These are phyloP conservation scores for Raffaelea arxii DNA, from an alignment of 2,329 filamentous ascomycete genomes.

Conservation along the genomic window DNA sequence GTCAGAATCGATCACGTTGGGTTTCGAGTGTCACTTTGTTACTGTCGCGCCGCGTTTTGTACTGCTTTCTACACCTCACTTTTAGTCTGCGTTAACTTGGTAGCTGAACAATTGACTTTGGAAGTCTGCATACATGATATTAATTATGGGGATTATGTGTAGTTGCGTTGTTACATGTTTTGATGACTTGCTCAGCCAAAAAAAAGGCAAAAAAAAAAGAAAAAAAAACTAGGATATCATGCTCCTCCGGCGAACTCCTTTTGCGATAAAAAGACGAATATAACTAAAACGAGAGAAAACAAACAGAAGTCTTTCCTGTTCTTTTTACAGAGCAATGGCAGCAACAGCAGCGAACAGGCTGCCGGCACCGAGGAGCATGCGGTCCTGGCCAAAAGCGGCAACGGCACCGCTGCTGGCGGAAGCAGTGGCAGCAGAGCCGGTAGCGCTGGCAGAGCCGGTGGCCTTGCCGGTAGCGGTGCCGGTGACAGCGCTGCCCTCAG, in stretches of 20 bases:
- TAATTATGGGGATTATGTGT: too few relatives aligned
- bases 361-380: slow-evolving; percentile 19
- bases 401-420: slow-evolving; percentile 13
- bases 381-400: slow-evolving; percentile 11
- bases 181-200: neutral
- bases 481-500: slow-evolving; percentile 10
- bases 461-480: too few relatives aligned
- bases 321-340: slow-evolving; percentile 20
- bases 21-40: too few relatives aligned
- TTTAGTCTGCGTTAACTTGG: too few relatives aligned
- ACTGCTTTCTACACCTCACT: too few relatives aligned
- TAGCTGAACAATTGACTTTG: too few relatives aligned
- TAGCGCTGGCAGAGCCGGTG: too few relatives aligned
- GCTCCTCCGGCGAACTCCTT: too few relatives aligned
- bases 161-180: too few relatives aligned
- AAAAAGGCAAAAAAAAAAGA: neutral
- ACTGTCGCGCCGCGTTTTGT: neutral
- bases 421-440: slow-evolving; percentile 14
- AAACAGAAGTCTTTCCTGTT: neutral
- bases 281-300: neutral
- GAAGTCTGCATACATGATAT: too few relatives aligned
- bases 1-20: too few relatives aligned
- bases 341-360: slow-evolving; percentile 22
- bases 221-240: neutral
- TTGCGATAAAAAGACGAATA: slow-evolving; percentile 4